phyloP scores from a whole-genome alignment of 2,329 filamentous ascomycete species.

The Helicocarpus griseus region DNA sequence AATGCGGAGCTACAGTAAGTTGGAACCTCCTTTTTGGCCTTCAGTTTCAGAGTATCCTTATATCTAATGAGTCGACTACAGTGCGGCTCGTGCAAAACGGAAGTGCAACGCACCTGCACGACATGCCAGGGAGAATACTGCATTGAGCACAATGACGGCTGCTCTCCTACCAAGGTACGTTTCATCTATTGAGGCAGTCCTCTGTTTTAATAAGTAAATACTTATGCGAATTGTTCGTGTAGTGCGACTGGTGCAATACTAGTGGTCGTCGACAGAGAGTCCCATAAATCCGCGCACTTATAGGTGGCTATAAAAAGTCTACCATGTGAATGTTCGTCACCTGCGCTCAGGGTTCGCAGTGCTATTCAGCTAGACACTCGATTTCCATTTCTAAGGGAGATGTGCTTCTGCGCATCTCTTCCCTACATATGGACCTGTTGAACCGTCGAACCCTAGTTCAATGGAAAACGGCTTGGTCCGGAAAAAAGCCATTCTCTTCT shows the following conservation, averaged over 20 bases:
- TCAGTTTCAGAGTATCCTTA: too few species aligned
- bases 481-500: too few species aligned
- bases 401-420: too few species aligned
- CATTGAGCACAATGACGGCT: slow-evolving; percentile 72
- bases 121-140: slow-evolving; percentile 75
- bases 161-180: slow-evolving; percentile 49
- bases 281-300: not conserved
- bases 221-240: not conserved
- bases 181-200: not conserved
- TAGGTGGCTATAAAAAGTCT: too few species aligned
- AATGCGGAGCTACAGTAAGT: slow-evolving; percentile 72
- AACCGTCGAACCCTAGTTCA: too few species aligned
- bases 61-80: slow-evolving; percentile 24
- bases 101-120: slow-evolving; percentile 61
- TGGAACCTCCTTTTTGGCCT: not conserved
- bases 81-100: slow-evolving; percentile 66
- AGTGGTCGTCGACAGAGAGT: slow-evolving; percentile 11
- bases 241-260: slow-evolving; percentile 38
- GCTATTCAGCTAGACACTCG: too few species aligned
- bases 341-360: too few species aligned
- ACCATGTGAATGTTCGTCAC: too few species aligned
- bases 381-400: too few species aligned
- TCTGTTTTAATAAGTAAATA: not conserved
- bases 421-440: too few species aligned
- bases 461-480: too few species aligned